Percentiles rank a stretch among this genome's conserved stretches.
Evolutionary conservation across 768 basidiomycete genomes (phyloP).

Genomic region (Mycena latifolia): DNA sequence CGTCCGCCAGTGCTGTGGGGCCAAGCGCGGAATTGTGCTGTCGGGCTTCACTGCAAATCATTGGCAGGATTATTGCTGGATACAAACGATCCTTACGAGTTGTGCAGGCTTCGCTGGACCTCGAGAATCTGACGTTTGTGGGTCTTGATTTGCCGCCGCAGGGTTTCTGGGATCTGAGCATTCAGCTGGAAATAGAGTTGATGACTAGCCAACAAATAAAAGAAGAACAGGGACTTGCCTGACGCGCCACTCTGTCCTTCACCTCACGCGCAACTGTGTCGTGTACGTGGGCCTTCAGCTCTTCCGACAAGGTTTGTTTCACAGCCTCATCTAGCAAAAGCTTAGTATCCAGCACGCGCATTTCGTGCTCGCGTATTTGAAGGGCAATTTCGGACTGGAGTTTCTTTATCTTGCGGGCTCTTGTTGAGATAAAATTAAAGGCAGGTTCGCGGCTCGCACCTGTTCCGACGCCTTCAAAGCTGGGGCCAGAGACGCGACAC

Average conservation of each 20-base stretch:
- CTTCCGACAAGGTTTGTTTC: slow-evolving; percentile 55
- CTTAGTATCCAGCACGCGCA: slow-evolving; percentile 51
- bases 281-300: slow-evolving; percentile 52
- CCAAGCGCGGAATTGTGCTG: slow-evolving; percentile 55
- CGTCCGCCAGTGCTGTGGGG: slow-evolving; percentile 52
- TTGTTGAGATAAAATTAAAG: slow-evolving; percentile 19
- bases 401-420: slow-evolving; percentile 53
- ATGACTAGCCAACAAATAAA: not conserved
- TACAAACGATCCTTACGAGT: slow-evolving; percentile 53
- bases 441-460: slow-evolving; percentile 43
- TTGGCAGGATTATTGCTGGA: not conserved
- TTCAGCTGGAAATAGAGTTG: slow-evolving; percentile 49
- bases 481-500: slow-evolving; percentile 56
- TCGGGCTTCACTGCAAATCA: slow-evolving; percentile 56
- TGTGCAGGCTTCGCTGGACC: slow-evolving; percentile 57
- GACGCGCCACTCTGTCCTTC: slow-evolving; percentile 54
- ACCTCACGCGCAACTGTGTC: slow-evolving; percentile 51
- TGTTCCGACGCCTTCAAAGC: slow-evolving; percentile 59
- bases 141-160: slow-evolving; percentile 52
- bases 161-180: slow-evolving; percentile 55
- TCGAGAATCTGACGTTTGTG: slow-evolving; percentile 59
- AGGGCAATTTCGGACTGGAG: slow-evolving; percentile 52
- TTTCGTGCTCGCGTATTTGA: slow-evolving; percentile 54
- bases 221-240: slow-evolving; percentile 48
- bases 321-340: slow-evolving; percentile 52